Conservation (phyloP, 768 basidiomycete species). For the Phallus indusiatus region DNA sequence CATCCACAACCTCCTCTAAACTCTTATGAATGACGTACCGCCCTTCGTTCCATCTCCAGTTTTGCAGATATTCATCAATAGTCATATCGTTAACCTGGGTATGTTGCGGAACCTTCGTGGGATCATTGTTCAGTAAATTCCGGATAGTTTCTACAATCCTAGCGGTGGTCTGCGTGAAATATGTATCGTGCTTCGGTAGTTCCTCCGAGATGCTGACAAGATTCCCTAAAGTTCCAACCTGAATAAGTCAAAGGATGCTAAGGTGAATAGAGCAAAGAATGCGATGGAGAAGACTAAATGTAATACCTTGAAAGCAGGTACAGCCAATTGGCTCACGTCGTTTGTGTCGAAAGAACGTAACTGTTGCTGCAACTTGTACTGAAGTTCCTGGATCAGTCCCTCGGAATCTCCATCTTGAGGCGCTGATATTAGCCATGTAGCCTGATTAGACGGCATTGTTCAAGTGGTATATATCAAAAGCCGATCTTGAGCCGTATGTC, state of each 20-base stretch:
- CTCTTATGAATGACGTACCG: conserved; percentile 80
- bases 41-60: conserved; percentile 92
- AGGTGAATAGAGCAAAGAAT: background rate
- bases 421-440: conserved; percentile 85
- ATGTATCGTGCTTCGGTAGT: conserved; percentile 82
- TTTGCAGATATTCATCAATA: conserved; percentile 73
- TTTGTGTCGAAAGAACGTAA: conserved; percentile 38
- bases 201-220: conserved; percentile 86
- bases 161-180: conserved; percentile 80
- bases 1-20: conserved; percentile 77
- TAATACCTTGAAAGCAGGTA: conserved; percentile 86
- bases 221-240: conserved; percentile 92
- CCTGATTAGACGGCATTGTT: conserved; percentile 88
- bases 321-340: conserved; percentile 53
- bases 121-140: conserved; percentile 82
- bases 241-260: conserved; percentile 6
- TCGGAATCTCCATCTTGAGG: conserved; percentile 84
- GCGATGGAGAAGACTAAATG: background rate
- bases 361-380: conserved; percentile 50
- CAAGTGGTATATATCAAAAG: background rate
- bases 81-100: conserved; percentile 69
- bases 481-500: background rate
- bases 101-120: conserved; percentile 64
- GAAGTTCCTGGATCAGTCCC: conserved; percentile 56
- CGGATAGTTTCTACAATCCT: conserved; percentile 93